phyloP scores from a whole-genome alignment of 352 stramenopile species.

The Phytophthora megakarya region DNA sequence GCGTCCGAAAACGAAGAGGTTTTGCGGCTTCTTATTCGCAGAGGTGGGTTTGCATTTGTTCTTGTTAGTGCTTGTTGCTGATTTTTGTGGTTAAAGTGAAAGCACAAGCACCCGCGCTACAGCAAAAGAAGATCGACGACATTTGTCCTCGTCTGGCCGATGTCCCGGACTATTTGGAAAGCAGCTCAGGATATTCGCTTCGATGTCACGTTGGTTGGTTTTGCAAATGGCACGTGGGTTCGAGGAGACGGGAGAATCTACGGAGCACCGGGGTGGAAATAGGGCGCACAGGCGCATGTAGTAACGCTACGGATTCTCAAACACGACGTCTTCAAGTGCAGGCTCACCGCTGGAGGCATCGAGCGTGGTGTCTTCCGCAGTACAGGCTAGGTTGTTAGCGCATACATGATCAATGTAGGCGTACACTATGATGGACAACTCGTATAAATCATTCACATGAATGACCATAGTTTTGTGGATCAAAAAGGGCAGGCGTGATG shows the following conservation, averaged over 20 bases:
- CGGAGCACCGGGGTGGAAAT: no score
- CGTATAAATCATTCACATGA: no score
- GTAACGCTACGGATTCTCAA: no score
- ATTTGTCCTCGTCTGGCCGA: slow-evolving; percentile 48
- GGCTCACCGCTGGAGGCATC: no score
- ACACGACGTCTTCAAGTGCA: no score
- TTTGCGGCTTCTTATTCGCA: slow-evolving; percentile 53
- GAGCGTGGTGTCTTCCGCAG: no score
- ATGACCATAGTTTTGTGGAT: no score
- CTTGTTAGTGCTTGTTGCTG: background rate
- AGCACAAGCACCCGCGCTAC: slow-evolving; percentile 53
- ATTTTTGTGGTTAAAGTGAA: slow-evolving; percentile 44
- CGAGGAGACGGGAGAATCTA: slow-evolving; percentile 31
- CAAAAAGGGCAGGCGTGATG: no score
- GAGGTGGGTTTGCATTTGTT: slow-evolving; percentile 27
- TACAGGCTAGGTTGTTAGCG: no score
- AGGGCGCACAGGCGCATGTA: no score
- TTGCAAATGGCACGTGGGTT: slow-evolving; percentile 65
- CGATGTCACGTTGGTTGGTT: slow-evolving; percentile 70
- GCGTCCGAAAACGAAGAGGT: slow-evolving; percentile 67
- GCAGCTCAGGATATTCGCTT: slow-evolving; percentile 59
- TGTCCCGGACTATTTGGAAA: slow-evolving; percentile 80
- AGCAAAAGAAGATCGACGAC: slow-evolving; percentile 57
- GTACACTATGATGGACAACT: no score
- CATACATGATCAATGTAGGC: no score